These are phyloP conservation scores for Verticillium zaregamsianum DNA, from an alignment of 2,329 filamentous ascomycete species.

Conservation along the genomic window DNA sequence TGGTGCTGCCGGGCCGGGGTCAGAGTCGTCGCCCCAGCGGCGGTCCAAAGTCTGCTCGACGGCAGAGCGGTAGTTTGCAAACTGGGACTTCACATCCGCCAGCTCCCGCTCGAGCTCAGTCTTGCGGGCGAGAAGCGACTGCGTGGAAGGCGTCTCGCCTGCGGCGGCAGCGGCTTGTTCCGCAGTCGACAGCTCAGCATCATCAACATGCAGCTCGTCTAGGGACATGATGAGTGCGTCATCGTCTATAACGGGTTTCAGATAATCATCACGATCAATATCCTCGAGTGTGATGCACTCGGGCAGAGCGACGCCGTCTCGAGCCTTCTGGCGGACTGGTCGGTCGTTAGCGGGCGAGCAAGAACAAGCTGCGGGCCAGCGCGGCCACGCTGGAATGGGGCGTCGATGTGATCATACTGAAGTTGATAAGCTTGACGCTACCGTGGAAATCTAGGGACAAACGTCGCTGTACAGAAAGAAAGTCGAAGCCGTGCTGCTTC, in stretches of 20 bases:
- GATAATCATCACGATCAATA: slow-evolving; percentile 73
- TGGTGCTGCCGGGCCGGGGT: slow-evolving; percentile 19
- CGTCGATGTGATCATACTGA: slow-evolving; percentile 30
- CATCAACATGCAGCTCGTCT: slow-evolving; percentile 64
- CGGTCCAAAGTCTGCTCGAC: slow-evolving; percentile 65
- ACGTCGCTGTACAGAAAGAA: slow-evolving; percentile 53
- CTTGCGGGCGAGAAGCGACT: slow-evolving; percentile 44
- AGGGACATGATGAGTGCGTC: slow-evolving; percentile 85
- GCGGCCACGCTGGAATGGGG: no score
- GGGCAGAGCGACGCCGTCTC: slow-evolving; percentile 41
- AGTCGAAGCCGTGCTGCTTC: slow-evolving; percentile 62
- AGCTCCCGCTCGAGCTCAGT: slow-evolving; percentile 57
- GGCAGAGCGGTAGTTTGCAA: slow-evolving; percentile 59
- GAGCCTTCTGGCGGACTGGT: slow-evolving; percentile 43
- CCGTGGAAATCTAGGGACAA: slow-evolving; percentile 68
- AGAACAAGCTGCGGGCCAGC: no score
- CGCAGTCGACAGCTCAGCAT: slow-evolving; percentile 13
- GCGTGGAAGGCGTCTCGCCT: slow-evolving; percentile 17
- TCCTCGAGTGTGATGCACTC: slow-evolving; percentile 55
- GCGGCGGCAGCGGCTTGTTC: slow-evolving; percentile 3
- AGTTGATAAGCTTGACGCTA: slow-evolving; percentile 72
- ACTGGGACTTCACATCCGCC: slow-evolving; percentile 54
- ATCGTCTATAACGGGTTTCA: slow-evolving; percentile 82
- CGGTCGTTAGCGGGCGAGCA: not conserved
- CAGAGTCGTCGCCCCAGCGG: slow-evolving; percentile 56